Evolutionary conservation across 2,329 filamentous ascomycete genomes (phyloP), one percentile per base, ranked within the genome.

Genomic region (Penicillium sp.): DNA sequence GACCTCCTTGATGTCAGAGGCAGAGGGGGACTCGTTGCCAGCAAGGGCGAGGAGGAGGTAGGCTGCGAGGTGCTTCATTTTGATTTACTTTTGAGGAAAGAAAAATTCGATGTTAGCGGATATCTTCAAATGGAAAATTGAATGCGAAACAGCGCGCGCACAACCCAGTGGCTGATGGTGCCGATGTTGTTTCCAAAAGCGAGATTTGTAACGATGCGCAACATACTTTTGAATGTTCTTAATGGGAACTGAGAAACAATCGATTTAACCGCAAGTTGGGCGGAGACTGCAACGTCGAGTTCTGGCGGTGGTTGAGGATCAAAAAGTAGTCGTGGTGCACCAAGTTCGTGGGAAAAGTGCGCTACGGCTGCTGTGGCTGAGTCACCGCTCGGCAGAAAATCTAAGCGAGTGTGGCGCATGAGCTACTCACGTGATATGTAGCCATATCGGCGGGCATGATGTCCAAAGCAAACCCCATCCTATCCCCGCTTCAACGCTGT

Each of bases 271-370:
- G 90, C 88, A 75, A 67, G 74, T 84, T 87, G 84, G 81, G 86
- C 90, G 91, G 91, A 95, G 91, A 97, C 91, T 96, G 91, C 94
- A 82, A 85, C 90, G 89, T 93, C 88, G 81, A 88, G 89, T 95
- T 85, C 87, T 81, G 57, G 59, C 54, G 59, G 58, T 67, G 65
- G 58, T 61, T 60, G 59, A 65, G 56, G 60, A 66, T 63, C 27
- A 43, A 56, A 54, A 44, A 56, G 53, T 35, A n/a, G 5, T 27
- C 57, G 51, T 48, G 49, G 55, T 46, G 43, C 51, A 36, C 43
- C 48, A 59, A 66, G 66, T 60, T 63, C 54, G 57, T 46, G 50
- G 59, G 61, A 68, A 68, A 69, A 69, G 66, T 68, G 66, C 61
- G 67, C 50, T 64, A 60, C 58, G 63, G 59, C 61, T 58, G 46